Evolutionary conservation across 1,284 basidiomycete genomes (phyloP).

Genomic region (Sanghuangporus weigelae): DNA sequence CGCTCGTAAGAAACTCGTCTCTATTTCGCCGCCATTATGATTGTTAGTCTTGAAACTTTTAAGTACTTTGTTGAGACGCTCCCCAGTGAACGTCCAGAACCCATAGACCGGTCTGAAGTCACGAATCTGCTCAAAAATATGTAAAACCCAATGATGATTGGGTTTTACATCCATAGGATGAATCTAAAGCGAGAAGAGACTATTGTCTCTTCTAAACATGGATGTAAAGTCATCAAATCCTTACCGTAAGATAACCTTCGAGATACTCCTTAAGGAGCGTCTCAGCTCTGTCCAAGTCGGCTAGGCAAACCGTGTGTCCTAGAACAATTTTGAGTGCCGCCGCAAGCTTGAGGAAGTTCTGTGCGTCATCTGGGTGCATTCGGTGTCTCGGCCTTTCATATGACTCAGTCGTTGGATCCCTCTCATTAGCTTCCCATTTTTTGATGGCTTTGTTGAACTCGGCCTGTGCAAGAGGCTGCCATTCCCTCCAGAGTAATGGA

Average conservation of each 20-base stretch:
- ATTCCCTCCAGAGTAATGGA: conserved; percentile 20
- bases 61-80: conserved; percentile 20
- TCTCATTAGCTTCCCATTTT: conserved; percentile 16
- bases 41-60: conserved; percentile 18
- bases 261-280: conserved; percentile 17
- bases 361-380: conserved; percentile 12
- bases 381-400: neutral
- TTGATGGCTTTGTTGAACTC: conserved; percentile 8
- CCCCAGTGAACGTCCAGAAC: conserved; percentile 19
- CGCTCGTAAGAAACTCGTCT: conserved; percentile 5
- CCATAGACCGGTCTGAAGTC: conserved; percentile 20
- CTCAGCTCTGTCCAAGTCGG: conserved; percentile 6
- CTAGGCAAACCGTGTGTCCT: conserved; percentile 1
- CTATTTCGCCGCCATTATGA: conserved; percentile 17
- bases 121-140: conserved; percentile 17
- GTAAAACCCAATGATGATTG: conserved; percentile 19
- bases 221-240: too few relatives aligned
- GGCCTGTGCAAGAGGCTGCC: conserved; percentile 5
- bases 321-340: conserved; percentile 20
- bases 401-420: neutral
- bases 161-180: conserved; percentile 14
- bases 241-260: neutral
- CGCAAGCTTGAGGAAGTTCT: conserved; percentile 16
- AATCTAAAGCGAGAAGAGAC: conserved; percentile 12
- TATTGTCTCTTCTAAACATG: too few relatives aligned